Percentiles rank a stretch among this genome's conserved stretches.
Evolutionary conservation across 805 yeast species (phyloP).

Genomic region (Maudiozyma barnettii): DNA sequence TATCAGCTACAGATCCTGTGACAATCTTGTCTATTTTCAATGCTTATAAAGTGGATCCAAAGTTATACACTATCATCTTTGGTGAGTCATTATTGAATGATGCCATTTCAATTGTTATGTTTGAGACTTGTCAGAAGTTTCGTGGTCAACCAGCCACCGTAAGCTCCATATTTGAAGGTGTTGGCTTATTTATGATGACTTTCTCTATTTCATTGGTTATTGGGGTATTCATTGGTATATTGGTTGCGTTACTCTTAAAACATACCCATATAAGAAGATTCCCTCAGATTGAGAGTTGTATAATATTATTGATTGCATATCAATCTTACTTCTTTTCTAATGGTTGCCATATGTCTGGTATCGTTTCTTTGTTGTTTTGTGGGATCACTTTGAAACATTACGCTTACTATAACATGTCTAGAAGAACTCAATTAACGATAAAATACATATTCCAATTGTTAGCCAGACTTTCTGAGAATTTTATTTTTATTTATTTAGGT

Average conservation of each 20-base stretch:
- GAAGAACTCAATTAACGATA: slow-evolving; percentile 93
- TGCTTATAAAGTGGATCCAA: slow-evolving; percentile 96
- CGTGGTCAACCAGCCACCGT: slow-evolving; percentile 75
- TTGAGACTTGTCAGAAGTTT: slow-evolving; percentile 94
- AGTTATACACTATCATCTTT: slow-evolving; percentile 89
- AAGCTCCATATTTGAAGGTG: slow-evolving; percentile 82
- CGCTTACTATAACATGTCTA: slow-evolving; percentile 94
- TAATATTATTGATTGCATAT: slow-evolving; percentile 83
- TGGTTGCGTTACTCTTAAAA: slow-evolving; percentile 81
- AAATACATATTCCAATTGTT: slow-evolving; percentile 88
- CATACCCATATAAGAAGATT: slow-evolving; percentile 88
- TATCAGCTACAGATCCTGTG: slow-evolving; percentile 97
- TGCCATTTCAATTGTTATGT: slow-evolving; percentile 97
- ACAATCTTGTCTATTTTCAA: slow-evolving; percentile 93
- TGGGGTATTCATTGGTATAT: slow-evolving; percentile 78
- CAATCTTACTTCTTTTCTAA: slow-evolving; percentile 95
- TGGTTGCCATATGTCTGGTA: slow-evolving; percentile 99
- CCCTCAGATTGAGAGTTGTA: slow-evolving; percentile 95
- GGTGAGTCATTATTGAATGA: slow-evolving; percentile 94
- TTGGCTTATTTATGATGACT: slow-evolving; percentile 85
- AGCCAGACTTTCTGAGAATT: slow-evolving; percentile 93
- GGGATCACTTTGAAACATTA: slow-evolving; percentile 96
- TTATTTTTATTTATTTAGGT: slow-evolving; percentile 91
- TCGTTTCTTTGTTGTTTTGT: slow-evolving; percentile 86
- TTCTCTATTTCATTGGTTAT: slow-evolving; percentile 84